Evolutionary conservation across 1,284 basidiomycete genomes (phyloP).

Genomic region (Ustilago bromivora): DNA sequence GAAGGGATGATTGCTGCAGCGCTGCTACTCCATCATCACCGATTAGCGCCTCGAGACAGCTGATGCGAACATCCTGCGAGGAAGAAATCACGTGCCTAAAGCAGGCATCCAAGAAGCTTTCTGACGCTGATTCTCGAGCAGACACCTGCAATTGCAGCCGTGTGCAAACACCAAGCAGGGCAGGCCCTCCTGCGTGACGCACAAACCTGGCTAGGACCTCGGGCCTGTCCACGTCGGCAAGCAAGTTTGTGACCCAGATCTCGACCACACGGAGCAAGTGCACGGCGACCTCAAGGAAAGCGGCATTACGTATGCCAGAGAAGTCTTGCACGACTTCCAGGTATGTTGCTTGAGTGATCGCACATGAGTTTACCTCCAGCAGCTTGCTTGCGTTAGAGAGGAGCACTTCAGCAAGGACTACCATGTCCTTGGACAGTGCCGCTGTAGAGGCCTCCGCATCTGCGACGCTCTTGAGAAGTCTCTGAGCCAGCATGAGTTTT

Average conservation of each 20-base stretch:
- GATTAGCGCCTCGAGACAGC: conserved; percentile 40
- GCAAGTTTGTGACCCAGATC: conserved; percentile 22
- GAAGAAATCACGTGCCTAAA: conserved; percentile 2
- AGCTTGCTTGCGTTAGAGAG: conserved; percentile 25
- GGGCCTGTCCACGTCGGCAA: conserved; percentile 17
- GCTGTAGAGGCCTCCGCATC: conserved; percentile 28
- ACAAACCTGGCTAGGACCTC: conserved; percentile 18
- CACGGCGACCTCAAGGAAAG: conserved; percentile 16
- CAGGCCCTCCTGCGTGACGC: conserved; percentile 28
- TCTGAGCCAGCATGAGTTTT: conserved; percentile 42
- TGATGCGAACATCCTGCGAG: conserved; percentile 31
- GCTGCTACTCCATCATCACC: conserved; percentile 32
- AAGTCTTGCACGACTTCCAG: conserved; percentile 49
- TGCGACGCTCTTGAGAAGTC: conserved; percentile 36
- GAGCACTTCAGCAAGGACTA: conserved; percentile 12
- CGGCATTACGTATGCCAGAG: conserved; percentile 21
- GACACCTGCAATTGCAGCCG: conserved; percentile 34
- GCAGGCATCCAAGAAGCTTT: conserved; percentile 30
- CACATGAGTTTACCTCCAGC: conserved; percentile 47
- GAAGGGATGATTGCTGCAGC: conserved; percentile 22
- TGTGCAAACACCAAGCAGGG: conserved; percentile 28
- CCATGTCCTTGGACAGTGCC: conserved; percentile 14
- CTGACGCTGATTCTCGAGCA: not conserved
- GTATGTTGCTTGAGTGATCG: conserved; percentile 51
- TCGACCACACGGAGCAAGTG: conserved; percentile 23